Percentiles rank a stretch among this genome's conserved stretches.
Evolutionary conservation across 2,329 filamentous ascomycete genomes (phyloP).

Genomic region (Helotiales sp.): DNA sequence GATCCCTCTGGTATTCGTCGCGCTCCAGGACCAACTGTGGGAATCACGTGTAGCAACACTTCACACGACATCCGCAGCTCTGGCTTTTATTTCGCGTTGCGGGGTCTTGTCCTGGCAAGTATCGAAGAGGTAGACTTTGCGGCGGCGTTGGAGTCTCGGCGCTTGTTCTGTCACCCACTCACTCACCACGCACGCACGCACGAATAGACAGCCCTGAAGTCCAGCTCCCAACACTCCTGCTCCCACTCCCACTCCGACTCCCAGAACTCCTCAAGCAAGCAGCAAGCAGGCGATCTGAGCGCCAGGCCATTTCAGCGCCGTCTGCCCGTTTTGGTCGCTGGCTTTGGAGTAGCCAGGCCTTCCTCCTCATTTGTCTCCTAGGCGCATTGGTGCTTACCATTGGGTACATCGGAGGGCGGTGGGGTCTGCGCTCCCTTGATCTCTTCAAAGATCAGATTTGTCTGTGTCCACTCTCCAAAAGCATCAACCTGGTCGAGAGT

Average conservation of each 20-base stretch:
- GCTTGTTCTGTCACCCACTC: constrained; percentile 22
- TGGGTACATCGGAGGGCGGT: constrained; percentile 28
- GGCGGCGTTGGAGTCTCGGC: constrained; percentile 32
- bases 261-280: neutral
- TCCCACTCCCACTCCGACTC: neutral
- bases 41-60: neutral
- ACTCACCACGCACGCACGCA: neutral
- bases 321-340: constrained; percentile 5
- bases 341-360: constrained; percentile 11
- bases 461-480: constrained; percentile 27
- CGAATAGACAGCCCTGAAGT: neutral
- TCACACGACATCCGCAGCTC: neutral
- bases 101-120: constrained; percentile 33
- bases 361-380: constrained; percentile 11
- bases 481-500: constrained; percentile 28
- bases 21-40: neutral
- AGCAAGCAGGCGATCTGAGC: constrained; percentile 29
- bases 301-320: constrained; percentile 23
- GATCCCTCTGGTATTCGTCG: neutral
- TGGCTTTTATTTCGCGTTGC: constrained; percentile 20
- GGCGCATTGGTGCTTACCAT: constrained; percentile 28
- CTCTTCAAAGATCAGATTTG: constrained; percentile 34
- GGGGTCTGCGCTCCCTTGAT: constrained; percentile 33
- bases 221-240: neutral
- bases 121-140: constrained; percentile 21